Conservation (phyloP, 805 yeast genomes). For the Cyberlindnera veronae region DNA sequence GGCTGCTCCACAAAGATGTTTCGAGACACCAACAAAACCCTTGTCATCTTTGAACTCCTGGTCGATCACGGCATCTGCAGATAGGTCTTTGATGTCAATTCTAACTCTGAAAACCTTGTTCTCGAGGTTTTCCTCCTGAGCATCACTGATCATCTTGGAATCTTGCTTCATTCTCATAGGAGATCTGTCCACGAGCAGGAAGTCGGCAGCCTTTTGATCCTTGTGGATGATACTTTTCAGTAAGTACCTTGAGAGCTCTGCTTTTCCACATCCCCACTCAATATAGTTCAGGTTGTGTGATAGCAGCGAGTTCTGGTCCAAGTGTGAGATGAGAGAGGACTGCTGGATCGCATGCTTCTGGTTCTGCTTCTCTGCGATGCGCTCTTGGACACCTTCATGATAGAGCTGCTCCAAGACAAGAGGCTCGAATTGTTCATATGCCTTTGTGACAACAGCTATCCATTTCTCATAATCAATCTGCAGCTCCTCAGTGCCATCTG, state of each 20-base stretch:
- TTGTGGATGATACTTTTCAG: conserved; percentile 30
- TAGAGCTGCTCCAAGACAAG: conserved; percentile 26
- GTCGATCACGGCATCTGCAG: conserved; percentile 43
- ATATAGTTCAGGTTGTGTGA: conserved; percentile 38
- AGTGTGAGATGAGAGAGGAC: conserved; percentile 69
- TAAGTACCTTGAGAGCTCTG: conserved; percentile 71
- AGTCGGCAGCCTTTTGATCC: conserved; percentile 30
- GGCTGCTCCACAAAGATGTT: conserved; percentile 92
- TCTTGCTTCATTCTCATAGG: conserved; percentile 79
- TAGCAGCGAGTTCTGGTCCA: conserved; percentile 42
- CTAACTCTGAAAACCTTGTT: conserved; percentile 47
- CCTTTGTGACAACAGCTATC: conserved; percentile 34
- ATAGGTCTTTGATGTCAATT: conserved; percentile 77
- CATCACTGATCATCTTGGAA: conserved; percentile 57
- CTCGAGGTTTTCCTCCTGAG: conserved; percentile 23
- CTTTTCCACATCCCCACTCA: conserved; percentile 93
- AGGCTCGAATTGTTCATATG: conserved; percentile 34
- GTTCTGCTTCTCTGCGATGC: conserved; percentile 41
- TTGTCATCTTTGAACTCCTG: conserved; percentile 18
- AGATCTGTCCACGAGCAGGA: conserved; percentile 71
- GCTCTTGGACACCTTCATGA: conserved; percentile 26
- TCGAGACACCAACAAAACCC: conserved; percentile 62
- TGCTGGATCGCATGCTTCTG: conserved; percentile 83
- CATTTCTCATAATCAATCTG: conserved; percentile 25
- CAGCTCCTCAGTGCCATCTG: conserved; percentile 10